phyloP scores from a whole-genome alignment of 2,329 filamentous ascomycete genomes.

The Phialocephala sp. region DNA sequence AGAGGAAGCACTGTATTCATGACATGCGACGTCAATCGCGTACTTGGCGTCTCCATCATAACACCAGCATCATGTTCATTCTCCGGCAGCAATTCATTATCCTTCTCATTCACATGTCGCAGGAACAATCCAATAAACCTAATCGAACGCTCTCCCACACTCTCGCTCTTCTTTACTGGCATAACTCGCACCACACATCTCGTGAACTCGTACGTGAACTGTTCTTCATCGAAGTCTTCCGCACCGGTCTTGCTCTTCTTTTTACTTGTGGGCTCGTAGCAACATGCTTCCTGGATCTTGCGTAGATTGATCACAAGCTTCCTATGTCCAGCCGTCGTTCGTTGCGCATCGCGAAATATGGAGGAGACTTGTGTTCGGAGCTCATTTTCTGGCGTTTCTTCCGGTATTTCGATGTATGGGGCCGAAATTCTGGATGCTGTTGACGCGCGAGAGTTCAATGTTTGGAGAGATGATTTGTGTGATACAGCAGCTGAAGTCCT shows the following conservation, averaged over 20 bases:
- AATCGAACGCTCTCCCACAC: slow-evolving; percentile 82
- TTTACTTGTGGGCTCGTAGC: slow-evolving; percentile 62
- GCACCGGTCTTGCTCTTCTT: slow-evolving; percentile 58
- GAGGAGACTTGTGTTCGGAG: slow-evolving; percentile 76
- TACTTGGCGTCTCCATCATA: slow-evolving; percentile 83
- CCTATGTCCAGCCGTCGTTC: slow-evolving; percentile 85
- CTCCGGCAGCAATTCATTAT: slow-evolving; percentile 67
- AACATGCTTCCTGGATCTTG: slow-evolving; percentile 89
- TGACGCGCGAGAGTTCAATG: slow-evolving; percentile 48
- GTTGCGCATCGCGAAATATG: slow-evolving; percentile 82
- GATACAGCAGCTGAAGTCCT: slow-evolving; percentile 45
- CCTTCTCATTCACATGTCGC: slow-evolving; percentile 71
- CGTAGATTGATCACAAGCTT: slow-evolving; percentile 87
- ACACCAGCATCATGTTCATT: slow-evolving; percentile 72
- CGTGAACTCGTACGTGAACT: slow-evolving; percentile 86
- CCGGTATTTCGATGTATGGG: slow-evolving; percentile 59
- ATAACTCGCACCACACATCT: slow-evolving; percentile 83
- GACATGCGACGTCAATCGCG: slow-evolving; percentile 75
- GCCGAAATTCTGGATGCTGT: slow-evolving; percentile 47
- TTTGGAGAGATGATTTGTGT: slow-evolving; percentile 49
- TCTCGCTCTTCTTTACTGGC: slow-evolving; percentile 89
- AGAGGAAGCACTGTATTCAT: slow-evolving; percentile 76
- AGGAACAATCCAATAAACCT: slow-evolving; percentile 89
- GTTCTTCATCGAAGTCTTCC: slow-evolving; percentile 78
- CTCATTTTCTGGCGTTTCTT: slow-evolving; percentile 72